Conservation (phyloP, 2,329 filamentous ascomycete species). For the Microascus cirrosus region DNA sequence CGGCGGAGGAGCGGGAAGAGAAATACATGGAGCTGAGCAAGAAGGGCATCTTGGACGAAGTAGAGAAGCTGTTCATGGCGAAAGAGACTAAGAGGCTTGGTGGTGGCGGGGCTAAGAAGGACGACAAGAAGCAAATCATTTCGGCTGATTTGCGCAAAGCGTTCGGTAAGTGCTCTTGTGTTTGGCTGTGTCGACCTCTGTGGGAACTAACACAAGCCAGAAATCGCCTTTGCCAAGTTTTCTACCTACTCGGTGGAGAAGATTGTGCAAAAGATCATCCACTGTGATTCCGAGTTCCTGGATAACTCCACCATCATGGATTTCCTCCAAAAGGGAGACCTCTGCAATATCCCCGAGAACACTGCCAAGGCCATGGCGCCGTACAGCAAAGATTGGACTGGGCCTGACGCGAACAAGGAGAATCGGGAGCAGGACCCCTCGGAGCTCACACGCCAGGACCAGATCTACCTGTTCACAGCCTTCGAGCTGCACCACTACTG, state of each 20-base stretch:
- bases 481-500: slow-evolving; percentile 96
- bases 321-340: slow-evolving; percentile 83
- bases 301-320: slow-evolving; percentile 93
- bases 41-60: slow-evolving; percentile 93
- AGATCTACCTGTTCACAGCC: slow-evolving; percentile 86
- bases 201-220: slow-evolving; percentile 17
- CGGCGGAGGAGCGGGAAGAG: slow-evolving; percentile 82
- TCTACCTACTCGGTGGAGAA: slow-evolving; percentile 76
- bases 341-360: slow-evolving; percentile 88
- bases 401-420: slow-evolving; percentile 64
- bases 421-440: slow-evolving; percentile 69
- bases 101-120: slow-evolving; percentile 55
- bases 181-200: neutral
- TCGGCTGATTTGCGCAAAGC: slow-evolving; percentile 80
- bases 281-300: slow-evolving; percentile 81
- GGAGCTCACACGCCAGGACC: slow-evolving; percentile 88
- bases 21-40: slow-evolving; percentile 89
- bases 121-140: slow-evolving; percentile 97
- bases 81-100: slow-evolving; percentile 91
- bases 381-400: slow-evolving; percentile 94
- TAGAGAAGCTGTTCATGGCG: slow-evolving; percentile 91
- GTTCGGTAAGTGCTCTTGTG: slow-evolving; percentile 48
- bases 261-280: slow-evolving; percentile 85
- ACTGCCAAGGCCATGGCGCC: slow-evolving; percentile 83
- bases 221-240: slow-evolving; percentile 91